Evolutionary conservation across 352 stramenopile genomes (phyloP).

Genomic region (Phytophthora uliginosa): DNA sequence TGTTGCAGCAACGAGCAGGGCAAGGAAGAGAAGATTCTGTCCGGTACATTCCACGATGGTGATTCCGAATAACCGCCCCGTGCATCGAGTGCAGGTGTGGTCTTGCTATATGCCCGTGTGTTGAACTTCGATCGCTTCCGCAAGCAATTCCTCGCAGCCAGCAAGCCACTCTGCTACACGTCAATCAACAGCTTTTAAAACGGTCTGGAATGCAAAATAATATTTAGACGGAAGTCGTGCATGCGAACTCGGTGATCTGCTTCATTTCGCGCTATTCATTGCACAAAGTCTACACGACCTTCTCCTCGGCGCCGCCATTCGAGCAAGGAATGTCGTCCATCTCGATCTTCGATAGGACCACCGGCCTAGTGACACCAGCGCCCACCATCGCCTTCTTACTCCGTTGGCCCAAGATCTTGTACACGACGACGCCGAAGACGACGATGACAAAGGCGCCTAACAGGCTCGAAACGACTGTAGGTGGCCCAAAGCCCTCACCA

Average conservation of each 20-base stretch:
- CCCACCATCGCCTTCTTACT: constrained; percentile 34
- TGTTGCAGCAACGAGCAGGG: constrained; percentile 51
- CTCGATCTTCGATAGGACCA: constrained; percentile 34
- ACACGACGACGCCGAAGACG: constrained; percentile 27
- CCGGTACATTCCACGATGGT: constrained; percentile 70
- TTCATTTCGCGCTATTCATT: not conserved
- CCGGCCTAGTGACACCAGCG: constrained; percentile 23
- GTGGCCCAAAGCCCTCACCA: constrained; percentile 54
- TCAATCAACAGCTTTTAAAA: not conserved
- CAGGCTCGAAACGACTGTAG: constrained; percentile 34
- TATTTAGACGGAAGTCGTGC: constrained; percentile 3
- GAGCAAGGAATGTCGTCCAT: constrained; percentile 34
- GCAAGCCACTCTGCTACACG: not conserved
- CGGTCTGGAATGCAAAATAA: constrained; percentile 3
- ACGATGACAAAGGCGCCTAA: constrained; percentile 20
- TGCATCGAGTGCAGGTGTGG: not conserved
- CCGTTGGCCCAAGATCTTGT: constrained; percentile 34
- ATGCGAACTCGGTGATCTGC: not conserved
- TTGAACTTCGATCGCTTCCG: not conserved
- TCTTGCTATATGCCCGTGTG: not conserved
- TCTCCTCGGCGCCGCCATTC: constrained; percentile 21
- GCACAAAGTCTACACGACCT: constrained; percentile 26
- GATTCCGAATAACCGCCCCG: constrained; percentile 57
- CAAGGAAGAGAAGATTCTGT: constrained; percentile 77
- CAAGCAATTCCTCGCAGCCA: not conserved